Evolutionary conservation across 495 filamentous ascomycete genomes (phyloP).

Genomic region (Hyaloscypha bicolor): DNA sequence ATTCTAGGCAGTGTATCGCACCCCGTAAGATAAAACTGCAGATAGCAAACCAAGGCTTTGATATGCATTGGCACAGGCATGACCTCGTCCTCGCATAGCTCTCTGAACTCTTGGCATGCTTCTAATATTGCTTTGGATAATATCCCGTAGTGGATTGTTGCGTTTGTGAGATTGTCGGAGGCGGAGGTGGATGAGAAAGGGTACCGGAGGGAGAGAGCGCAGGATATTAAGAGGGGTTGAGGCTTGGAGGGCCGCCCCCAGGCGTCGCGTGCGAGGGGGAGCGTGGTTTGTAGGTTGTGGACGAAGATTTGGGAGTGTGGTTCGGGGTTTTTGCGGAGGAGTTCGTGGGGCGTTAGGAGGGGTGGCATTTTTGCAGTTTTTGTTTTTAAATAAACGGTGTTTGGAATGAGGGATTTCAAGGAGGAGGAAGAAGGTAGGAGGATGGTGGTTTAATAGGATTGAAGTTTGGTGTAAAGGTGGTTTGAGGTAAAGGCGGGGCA

Average conservation of each 20-base stretch:
- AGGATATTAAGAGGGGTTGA: conserved; percentile 58
- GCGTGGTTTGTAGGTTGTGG: conserved; percentile 49
- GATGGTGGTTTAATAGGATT: background rate
- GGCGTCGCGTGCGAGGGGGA: conserved; percentile 51
- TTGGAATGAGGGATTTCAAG: background rate
- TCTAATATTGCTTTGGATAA: conserved; percentile 55
- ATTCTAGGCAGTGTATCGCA: background rate
- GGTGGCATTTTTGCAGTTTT: conserved; percentile 7
- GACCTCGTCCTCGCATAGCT: conserved; percentile 2
- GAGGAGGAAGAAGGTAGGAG: background rate
- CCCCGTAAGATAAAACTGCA: conserved; percentile 14
- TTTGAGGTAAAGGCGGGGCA: conserved; percentile 8
- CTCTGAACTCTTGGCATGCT: conserved; percentile 33
- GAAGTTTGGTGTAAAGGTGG: background rate
- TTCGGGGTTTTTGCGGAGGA: conserved; percentile 2
- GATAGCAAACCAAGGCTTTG: conserved; percentile 6
- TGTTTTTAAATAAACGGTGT: background rate
- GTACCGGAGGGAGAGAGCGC: conserved; percentile 46
- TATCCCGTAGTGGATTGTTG: conserved; percentile 63
- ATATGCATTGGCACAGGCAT: conserved; percentile 11
- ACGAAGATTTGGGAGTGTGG: conserved; percentile 46
- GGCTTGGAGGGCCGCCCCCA: conserved; percentile 52
- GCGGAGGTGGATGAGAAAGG: conserved; percentile 51
- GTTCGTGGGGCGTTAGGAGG: conserved; percentile 14
- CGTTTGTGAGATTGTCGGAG: conserved; percentile 49